Base-by-base conservation (phyloP, 306 rosid genomes). In the Calophaca sinica region DNA sequence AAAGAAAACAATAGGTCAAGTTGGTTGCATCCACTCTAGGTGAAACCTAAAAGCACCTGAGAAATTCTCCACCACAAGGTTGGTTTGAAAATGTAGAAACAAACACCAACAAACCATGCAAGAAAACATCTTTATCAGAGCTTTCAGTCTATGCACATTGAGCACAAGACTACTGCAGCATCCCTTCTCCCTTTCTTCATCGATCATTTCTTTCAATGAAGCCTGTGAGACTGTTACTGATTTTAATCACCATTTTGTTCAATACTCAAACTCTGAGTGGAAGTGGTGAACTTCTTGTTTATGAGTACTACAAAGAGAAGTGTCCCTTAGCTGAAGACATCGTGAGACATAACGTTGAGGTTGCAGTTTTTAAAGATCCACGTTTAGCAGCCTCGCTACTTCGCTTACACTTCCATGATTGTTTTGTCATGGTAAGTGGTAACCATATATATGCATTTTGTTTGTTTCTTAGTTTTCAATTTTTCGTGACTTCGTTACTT, bases 331-430 rank as follows among this genome's bases (percentile, higher is more conserved):
- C 84, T 0, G 97, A 94, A 84, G 87, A 84, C 48, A 94, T 94
- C 2, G 90, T 91, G 62, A 83, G 85, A 66, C 90, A 80, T 39
- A 80, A 77, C 14, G 87, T 94, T 4, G 86, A 82, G 74, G 83
- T 72, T 70, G 94, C 86, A 2, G 81, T 87, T 50, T 32, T 68
- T 14, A 94, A 70, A 84, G 90, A 94, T 68, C 97, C 94, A 41
- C 90, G 94, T 59, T 79, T 91, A 86, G 98, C 96, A 44, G 98
- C 94, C 9, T 89, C 97, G 0, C 76, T 94, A 67, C 98, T 94
- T 39, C 97, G 97, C 70, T 73, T 94, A 72, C 98, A 94, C 79
- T 94, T 94, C 50, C 98, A 94, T 13, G 97, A 94, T 88, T 94
- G 98, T 42, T 94, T 94, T 69, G 97, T 91, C 72, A 58, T 87